Conservation (phyloP, 2,329 filamentous ascomycete genomes). For the Fusarium caatingaense region DNA sequence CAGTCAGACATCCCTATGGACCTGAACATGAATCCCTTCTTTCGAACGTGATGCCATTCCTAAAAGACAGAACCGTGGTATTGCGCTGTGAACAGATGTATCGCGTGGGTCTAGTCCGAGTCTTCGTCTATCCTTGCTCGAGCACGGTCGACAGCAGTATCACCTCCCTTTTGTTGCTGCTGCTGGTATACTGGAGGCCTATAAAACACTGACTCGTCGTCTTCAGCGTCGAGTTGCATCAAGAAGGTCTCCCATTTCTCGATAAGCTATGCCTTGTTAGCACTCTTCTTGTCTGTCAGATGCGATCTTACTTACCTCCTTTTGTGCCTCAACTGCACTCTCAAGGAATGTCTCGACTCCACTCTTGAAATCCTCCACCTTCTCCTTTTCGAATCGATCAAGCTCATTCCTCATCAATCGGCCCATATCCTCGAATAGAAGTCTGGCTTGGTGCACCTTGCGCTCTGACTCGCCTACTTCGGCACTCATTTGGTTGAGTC, state of each 20-base stretch:
- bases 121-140: conserved; percentile 70
- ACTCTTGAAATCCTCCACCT: conserved; percentile 99
- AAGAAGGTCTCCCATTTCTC: conserved; percentile 99
- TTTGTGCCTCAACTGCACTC: conserved; percentile 96
- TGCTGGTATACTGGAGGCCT: conserved; percentile 69
- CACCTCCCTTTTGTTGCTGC: conserved; percentile 62
- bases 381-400: conserved; percentile 94
- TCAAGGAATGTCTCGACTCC: conserved; percentile 98
- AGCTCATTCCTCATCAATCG: conserved; percentile 90
- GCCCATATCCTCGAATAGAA: conserved; percentile 98
- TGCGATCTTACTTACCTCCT: conserved; percentile 75
- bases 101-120: conserved; percentile 60
- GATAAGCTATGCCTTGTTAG: conserved; percentile 62
- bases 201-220: conserved; percentile 79
- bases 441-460: conserved; percentile 87
- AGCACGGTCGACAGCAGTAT: conserved; percentile 71
- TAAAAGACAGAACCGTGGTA: conserved; percentile 29
- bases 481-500: conserved; percentile 89
- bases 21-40: conserved; percentile 18
- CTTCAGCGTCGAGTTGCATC: conserved; percentile 93
- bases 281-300: background rate
- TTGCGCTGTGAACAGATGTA: conserved; percentile 12
- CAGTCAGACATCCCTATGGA: conserved; percentile 28
- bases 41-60: conserved; percentile 14
- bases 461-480: conserved; percentile 96